Evolutionary conservation across 176 grass and related monocot genomes (phyloP).

Genomic region (Avena insularis): DNA sequence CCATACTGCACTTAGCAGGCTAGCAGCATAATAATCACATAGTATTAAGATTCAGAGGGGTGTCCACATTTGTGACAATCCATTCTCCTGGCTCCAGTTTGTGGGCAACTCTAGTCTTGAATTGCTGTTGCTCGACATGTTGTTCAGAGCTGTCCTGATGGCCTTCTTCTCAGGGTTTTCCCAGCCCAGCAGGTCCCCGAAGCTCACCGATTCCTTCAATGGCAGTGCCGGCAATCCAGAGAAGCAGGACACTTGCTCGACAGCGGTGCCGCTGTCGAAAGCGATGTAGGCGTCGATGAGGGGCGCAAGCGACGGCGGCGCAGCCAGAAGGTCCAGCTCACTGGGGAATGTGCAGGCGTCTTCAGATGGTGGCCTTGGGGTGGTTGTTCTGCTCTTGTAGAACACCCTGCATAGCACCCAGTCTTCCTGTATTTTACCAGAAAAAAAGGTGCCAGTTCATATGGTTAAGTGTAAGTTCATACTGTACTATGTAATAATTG

Average conservation of each 20-base stretch:
- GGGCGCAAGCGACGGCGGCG: background rate
- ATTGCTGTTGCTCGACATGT: conserved; percentile 37
- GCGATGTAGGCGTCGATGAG: conserved; percentile 13
- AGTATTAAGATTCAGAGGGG: conserved; percentile 9
- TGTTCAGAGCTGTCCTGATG: background rate
- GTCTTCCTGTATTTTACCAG: conserved; percentile 52
- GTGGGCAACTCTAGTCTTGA: conserved; percentile 39
- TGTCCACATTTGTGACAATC: conserved; percentile 25
- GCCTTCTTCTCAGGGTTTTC: conserved; percentile 37
- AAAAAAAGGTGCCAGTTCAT: background rate
- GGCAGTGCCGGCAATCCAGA: conserved; percentile 24
- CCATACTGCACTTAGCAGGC: conserved; percentile 19
- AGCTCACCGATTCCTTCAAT: background rate
- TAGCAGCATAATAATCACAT: conserved; percentile 9
- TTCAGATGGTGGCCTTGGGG: conserved; percentile 30
- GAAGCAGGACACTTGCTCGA: conserved; percentile 52
- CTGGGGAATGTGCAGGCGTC: conserved; percentile 7
- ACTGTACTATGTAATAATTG: background rate
- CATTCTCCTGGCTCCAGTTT: conserved; percentile 34
- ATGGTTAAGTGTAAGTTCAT: background rate
- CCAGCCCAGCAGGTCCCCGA: conserved; percentile 17
- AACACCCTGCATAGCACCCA: conserved; percentile 83
- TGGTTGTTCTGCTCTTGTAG: conserved; percentile 63
- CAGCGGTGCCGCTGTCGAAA: background rate
- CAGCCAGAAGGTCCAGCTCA: background rate